A percentile compares a stretch with the other conserved stretches of the same genome.
phyloP scores from a whole-genome alignment of 1,139 yeast species.

The Meyerozyma athensensis region DNA sequence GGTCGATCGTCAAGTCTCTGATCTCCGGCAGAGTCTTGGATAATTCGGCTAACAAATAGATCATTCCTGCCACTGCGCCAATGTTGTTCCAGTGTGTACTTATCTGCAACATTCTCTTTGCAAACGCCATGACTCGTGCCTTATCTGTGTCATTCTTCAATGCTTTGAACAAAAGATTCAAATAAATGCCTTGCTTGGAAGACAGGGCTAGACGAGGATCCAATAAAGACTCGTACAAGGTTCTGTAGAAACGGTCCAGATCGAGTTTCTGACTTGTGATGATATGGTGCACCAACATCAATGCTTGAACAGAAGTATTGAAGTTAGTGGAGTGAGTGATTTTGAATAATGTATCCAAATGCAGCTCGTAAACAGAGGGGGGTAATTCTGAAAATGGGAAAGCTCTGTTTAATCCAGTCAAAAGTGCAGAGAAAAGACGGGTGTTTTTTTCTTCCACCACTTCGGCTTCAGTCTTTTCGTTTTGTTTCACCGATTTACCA shows the following conservation, averaged over 20 bases:
- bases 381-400: slow-evolving; percentile 87
- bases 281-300: slow-evolving; percentile 79
- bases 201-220: slow-evolving; percentile 81
- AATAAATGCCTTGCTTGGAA: slow-evolving; percentile 84
- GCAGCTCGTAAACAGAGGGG: slow-evolving; percentile 65
- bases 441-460: slow-evolving; percentile 79
- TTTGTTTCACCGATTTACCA: slow-evolving; percentile 68
- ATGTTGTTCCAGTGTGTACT: slow-evolving; percentile 82
- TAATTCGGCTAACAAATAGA: slow-evolving; percentile 69
- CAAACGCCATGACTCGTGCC: slow-evolving; percentile 79
- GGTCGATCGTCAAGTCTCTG: slow-evolving; percentile 38
- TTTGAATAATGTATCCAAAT: slow-evolving; percentile 77
- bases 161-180: slow-evolving; percentile 81
- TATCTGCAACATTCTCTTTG: slow-evolving; percentile 82
- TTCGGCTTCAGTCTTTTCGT: slow-evolving; percentile 63
- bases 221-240: slow-evolving; percentile 82
- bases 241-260: slow-evolving; percentile 76
- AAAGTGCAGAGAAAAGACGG: slow-evolving; percentile 80
- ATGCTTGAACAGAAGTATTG: slow-evolving; percentile 91
- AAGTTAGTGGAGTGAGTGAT: slow-evolving; percentile 94
- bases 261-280: slow-evolving; percentile 51
- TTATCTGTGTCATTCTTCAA: slow-evolving; percentile 64
- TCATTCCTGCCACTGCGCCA: slow-evolving; percentile 90
- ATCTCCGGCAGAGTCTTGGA: slow-evolving; percentile 40
- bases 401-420: slow-evolving; percentile 95